Evolutionary conservation across 2,329 filamentous ascomycete species (phyloP).

Genomic region (Alternaria ventricosa): DNA sequence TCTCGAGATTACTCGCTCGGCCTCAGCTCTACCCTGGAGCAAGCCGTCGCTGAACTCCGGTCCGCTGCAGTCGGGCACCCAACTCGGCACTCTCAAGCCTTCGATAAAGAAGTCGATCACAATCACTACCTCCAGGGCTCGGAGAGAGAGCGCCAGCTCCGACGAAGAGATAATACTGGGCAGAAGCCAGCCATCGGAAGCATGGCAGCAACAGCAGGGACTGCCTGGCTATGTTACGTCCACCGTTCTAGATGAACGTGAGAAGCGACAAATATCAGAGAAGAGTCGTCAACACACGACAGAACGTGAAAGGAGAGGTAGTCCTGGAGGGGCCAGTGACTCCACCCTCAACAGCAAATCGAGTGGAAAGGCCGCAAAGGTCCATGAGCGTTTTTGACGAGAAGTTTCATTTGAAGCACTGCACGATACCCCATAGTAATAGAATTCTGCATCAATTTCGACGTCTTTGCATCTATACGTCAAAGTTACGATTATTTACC

Average conservation of each 20-base stretch:
- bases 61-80: conserved; percentile 11
- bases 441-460: not conserved
- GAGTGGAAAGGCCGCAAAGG: conserved; percentile 2
- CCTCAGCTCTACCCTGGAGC: conserved; percentile 25
- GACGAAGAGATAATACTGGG: conserved; percentile 31
- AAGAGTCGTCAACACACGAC: not conserved
- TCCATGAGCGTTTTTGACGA: conserved; percentile 7
- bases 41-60: conserved; percentile 15
- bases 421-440: not conserved
- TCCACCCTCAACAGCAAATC: conserved; percentile 18
- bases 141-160: conserved; percentile 25
- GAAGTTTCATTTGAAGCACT: not conserved
- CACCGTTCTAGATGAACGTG: conserved; percentile 21
- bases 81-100: conserved; percentile 25
- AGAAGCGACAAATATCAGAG: not conserved
- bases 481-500: no score
- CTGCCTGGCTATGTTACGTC: conserved; percentile 24
- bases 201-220: conserved; percentile 21
- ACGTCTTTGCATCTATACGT: not conserved
- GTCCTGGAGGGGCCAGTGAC: conserved; percentile 16
- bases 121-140: conserved; percentile 30
- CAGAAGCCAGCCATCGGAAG: conserved; percentile 11
- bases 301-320: conserved; percentile 12
- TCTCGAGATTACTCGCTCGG: conserved; percentile 15
- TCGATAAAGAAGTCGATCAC: conserved; percentile 22